Evolutionary conservation across 306 rosid species (phyloP).

Genomic region (Castanea crenata): DNA sequence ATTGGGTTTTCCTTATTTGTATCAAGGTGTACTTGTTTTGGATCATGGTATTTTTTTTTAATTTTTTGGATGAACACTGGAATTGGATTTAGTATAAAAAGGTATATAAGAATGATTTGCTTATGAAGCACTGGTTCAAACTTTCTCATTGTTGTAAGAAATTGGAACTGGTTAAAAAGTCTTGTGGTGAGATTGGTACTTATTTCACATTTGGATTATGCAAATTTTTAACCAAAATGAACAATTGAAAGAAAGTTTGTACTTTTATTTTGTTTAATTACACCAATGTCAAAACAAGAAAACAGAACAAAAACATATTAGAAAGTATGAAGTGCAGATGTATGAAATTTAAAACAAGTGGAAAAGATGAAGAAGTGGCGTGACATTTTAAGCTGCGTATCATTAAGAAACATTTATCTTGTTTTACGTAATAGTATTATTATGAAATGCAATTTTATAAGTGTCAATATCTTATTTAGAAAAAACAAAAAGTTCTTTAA

Average conservation of each 20-base stretch:
- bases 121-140: neutral
- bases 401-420: neutral
- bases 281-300: no score
- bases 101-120: no score
- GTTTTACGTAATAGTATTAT: neutral
- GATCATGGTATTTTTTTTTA: neutral
- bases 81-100: neutral
- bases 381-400: neutral
- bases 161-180: neutral
- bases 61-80: neutral
- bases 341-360: neutral
- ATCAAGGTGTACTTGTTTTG: neutral
- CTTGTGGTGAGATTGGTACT: neutral
- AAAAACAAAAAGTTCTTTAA: no score
- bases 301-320: neutral
- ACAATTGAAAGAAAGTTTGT: neutral
- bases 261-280: no score
- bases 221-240: neutral
- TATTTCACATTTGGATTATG: neutral
- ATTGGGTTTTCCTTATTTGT: neutral
- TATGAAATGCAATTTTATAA: neutral
- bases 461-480: neutral
- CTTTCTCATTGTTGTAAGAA: neutral
- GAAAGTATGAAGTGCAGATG: neutral
- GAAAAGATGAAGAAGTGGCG: neutral